These are phyloP conservation scores for Oehlia diaphana DNA, from an alignment of 192 early-diverging fungal genomes.

Conservation along the genomic window DNA sequence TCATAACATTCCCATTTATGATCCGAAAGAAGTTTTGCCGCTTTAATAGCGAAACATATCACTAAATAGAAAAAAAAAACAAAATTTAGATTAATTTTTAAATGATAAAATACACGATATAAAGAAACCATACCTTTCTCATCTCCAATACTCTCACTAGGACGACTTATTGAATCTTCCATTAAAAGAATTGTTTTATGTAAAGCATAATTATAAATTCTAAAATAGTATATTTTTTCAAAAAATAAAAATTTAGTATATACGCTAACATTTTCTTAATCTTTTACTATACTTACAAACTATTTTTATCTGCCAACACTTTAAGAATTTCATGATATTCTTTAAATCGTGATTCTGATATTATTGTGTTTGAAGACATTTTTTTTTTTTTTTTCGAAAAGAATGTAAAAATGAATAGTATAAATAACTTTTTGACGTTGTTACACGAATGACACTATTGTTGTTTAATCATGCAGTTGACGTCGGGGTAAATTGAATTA, in stretches of 20 bases:
- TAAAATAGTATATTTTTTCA: not conserved
- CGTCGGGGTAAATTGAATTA: no score
- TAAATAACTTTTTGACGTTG: no score
- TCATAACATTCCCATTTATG: not conserved
- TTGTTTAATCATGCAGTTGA: no score
- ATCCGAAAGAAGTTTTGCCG: not conserved
- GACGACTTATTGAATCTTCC: not conserved
- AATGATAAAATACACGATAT: not conserved
- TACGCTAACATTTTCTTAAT: not conserved
- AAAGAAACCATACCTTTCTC: not conserved
- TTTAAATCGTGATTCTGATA: not conserved
- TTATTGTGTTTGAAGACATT: no score
- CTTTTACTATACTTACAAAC: not conserved
- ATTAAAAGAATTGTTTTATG: not conserved
- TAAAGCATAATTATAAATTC: not conserved
- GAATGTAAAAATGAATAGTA: no score
- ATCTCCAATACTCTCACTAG: not conserved
- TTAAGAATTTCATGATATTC: not conserved
- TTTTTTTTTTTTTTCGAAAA: no score
- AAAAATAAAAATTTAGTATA: not conserved
- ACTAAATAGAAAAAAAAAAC: not conserved
- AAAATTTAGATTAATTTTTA: no score
- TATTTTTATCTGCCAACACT: not conserved
- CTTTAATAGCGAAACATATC: not conserved
- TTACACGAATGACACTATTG: no score